Conservation (phyloP, 2,329 filamentous ascomycete genomes). For the Teratosphaeria epicoccoides region DNA sequence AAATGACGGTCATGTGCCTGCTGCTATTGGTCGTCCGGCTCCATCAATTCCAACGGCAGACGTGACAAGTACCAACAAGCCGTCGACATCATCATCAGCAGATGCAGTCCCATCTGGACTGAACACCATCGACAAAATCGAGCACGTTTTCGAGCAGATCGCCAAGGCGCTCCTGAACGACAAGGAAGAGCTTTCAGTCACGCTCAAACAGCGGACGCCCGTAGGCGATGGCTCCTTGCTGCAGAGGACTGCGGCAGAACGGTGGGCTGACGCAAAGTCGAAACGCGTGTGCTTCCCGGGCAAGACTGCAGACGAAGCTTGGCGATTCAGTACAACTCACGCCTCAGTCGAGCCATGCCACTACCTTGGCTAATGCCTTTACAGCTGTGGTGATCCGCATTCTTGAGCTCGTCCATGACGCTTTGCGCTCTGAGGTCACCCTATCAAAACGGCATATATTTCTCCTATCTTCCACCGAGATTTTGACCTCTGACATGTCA, state of each 20-base stretch:
- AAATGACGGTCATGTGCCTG: background rate
- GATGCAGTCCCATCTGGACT: background rate
- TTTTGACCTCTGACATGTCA: background rate
- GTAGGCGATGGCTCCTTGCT: conserved; percentile 10
- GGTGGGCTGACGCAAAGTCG: conserved; percentile 12
- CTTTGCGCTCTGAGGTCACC: conserved; percentile 36
- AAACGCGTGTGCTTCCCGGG: conserved; percentile 42
- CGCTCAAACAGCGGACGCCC: conserved; percentile 28
- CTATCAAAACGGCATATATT: conserved; percentile 43
- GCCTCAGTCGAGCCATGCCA: background rate
- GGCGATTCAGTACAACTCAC: conserved; percentile 42
- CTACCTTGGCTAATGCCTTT: conserved; percentile 2
- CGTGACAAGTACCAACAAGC: background rate
- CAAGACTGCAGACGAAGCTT: conserved; percentile 44
- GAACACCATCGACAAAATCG: conserved; percentile 32
- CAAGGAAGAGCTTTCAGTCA: conserved; percentile 38
- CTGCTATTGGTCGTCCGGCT: no score
- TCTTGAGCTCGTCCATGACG: conserved; percentile 44
- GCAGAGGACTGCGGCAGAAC: conserved; percentile 6
- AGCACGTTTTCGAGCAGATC: conserved; percentile 44
- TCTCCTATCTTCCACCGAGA: background rate
- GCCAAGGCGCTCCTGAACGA: conserved; percentile 39
- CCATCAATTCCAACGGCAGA: background rate
- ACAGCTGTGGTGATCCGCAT: conserved; percentile 46
- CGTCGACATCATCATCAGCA: background rate